Evolutionary conservation across 768 basidiomycete genomes (phyloP), one percentile per base, ranked within the genome.

Genomic region (Steccherinum ochraceum): DNA sequence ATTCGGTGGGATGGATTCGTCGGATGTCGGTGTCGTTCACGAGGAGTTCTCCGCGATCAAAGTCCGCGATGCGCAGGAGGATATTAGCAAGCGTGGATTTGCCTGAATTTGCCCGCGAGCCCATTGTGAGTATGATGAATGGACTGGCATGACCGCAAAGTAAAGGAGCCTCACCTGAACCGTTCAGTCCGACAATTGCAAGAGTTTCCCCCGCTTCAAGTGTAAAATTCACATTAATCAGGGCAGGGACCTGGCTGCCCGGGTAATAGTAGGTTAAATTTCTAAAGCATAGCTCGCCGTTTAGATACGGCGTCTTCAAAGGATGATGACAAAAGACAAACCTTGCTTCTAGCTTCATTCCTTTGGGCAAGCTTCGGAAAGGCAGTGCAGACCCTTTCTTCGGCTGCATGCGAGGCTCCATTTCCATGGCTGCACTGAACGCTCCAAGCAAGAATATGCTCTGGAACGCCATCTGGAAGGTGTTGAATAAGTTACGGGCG

Each of bases 51-150:
- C 91, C 91, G 49, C 72, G 64, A 61, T 87, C 80, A 64, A 86
- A 89, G 62, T 89, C 89, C 50, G 83, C 63, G 53, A 93, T 82
- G 41, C 91, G 84, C 16, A 92, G 73, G 23, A 94, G 69, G 44
- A 90, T 75, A 59, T 89, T 89, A 2, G 89, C 86, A 42, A 93
- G 79, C 1, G 91, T 94, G 5, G 89, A 89, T 72, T 94, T 94
- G 23, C 89, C 88, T 90, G 57, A 3, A 44, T 16, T 23, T 16
- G 43, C 23, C 41, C 10, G 7, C 46, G 43, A 20, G 27, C 4
- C 21, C 24, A 27, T 12, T 45, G 12, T 1, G 45, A 23, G 52
- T 40, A 21, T 13, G 45, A 40, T 16, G 26, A 21, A 24, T 50
- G 39, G 20, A 5, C 7, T 18, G 24, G 35, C 12, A 2, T 40